Evolutionary conservation across 1,284 basidiomycete species (phyloP), one percentile per base, ranked within the genome.

Genomic region (Apiotrichum gamsii): DNA sequence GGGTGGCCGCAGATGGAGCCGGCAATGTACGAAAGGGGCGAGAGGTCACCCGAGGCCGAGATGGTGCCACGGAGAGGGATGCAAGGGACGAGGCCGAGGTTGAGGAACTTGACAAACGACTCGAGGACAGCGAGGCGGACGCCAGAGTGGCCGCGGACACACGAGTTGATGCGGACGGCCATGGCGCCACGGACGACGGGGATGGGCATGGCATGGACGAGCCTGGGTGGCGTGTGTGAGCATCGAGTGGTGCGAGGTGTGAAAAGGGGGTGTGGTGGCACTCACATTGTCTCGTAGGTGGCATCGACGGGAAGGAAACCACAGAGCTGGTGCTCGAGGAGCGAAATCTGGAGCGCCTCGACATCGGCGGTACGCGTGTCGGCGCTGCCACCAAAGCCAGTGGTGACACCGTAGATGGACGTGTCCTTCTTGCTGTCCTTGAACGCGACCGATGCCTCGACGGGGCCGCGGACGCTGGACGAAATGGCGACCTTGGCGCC

Each of bases 311-410:
- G 52, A 20, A 54, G 52, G 52, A 54, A 54, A 13, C 52, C 52
- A 21, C 52, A 54, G 16, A 54, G 52, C 52, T 54, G 52, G 52
- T 54, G 52, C 52, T 54, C 52, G 35, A 54, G 52, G 24, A 54
- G 48, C 19, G 52, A 54, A 29, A 54, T 43, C 52, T 54, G 52
- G 16, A 54, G 52, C 19, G 52, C 52, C 41, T 49, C 48, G 14
- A 48, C 50, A 48, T 54, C 52, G 15, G 30, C 23, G 19, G 52
- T 54, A 18, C 52, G 52, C 3, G 52, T 54, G 52, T 54, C 52
- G 42, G 52, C 52, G 11, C 41, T 44, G 34, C 52, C 52, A 23
- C 45, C 52, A 42, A 54, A 54, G 39, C 52, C 52, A 35, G 52
- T 54, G 29, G 52, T 54, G 34, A 54, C 52, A 11, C 52, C 52